Evolutionary conservation across 1,284 basidiomycete genomes (phyloP), one percentile per base, ranked within the genome.

Genomic region (Peniophora sp.): DNA sequence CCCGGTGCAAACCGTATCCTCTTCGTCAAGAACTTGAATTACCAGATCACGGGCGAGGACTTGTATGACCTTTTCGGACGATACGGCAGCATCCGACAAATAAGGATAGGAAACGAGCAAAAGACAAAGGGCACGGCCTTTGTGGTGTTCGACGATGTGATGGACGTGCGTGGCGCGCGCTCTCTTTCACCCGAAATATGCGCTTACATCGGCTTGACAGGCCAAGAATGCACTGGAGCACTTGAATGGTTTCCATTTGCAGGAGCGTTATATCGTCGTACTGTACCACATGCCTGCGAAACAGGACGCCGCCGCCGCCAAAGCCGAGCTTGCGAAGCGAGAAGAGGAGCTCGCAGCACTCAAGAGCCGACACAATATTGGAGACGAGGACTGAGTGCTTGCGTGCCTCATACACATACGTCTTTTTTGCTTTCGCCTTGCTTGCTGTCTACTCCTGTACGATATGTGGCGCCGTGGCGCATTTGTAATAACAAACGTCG

Each of bases 71-170:
- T 99, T 52, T 99, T 99, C 64, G 96, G 95, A 51, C 89, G 93
- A 55, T 99, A 99, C 72, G 96, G 96, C 42, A 91, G 91, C 58
- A 93, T 99, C 62, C 85, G 96, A 42, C 96, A 99, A 68, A 88
- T 99, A 58, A 83, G 96, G 51, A 82, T 97, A 57, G 96, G 96
- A 45, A 94, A 85, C 58, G 91, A 95, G 61, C 74, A 79, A 52
- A 97, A 97, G 72, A 91, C 93, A 24, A 92, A 90, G 62, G 96
- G 96, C 18, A 98, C 96, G 11, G 97, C 96, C 0, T 99, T 96
- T 63, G 89, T 99, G 12, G 92, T 92, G 10, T 91, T 87, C 60
- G 88, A 91, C 60, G 88, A 91, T 67, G 88, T 91, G 58, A 91
- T 90, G 88, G 88, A 91, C 61, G 88, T 89, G 63, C 63, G 88